A percentile compares a stretch with the other conserved stretches of the same genome.
phyloP scores from a whole-genome alignment of 2,329 filamentous ascomycete species.

The Penicillium hesseltinei region DNA sequence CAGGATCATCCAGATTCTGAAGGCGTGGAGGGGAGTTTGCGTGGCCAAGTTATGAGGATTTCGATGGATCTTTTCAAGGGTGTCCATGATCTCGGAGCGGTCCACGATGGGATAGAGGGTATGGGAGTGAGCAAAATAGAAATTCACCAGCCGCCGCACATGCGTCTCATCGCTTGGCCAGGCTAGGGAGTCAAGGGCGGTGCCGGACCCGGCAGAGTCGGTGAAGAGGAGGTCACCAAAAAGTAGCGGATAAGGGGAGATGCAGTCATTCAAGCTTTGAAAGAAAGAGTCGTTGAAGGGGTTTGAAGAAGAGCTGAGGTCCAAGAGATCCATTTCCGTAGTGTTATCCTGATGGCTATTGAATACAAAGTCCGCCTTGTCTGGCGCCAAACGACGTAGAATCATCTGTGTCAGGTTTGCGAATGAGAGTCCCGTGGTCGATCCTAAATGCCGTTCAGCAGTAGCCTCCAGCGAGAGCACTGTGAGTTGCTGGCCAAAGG shows the following conservation, averaged over 20 bases:
- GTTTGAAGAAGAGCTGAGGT: conserved; percentile 11
- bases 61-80: neutral
- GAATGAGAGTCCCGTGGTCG: conserved; percentile 47
- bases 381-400: conserved; percentile 43
- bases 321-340: neutral
- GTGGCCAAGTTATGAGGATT: neutral
- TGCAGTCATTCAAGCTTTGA: conserved; percentile 7
- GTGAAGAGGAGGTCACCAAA: conserved; percentile 1
- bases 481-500: conserved; percentile 39
- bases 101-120: conserved; percentile 49
- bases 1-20: conserved; percentile 51
- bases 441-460: conserved; percentile 47
- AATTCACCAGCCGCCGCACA: conserved; percentile 39
- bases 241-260: conserved; percentile 3
- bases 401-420: conserved; percentile 46
- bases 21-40: conserved; percentile 38
- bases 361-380: conserved; percentile 47
- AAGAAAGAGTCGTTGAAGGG: conserved; percentile 11
- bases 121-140: conserved; percentile 51
- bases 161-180: conserved; percentile 17
- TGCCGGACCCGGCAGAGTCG: neutral
- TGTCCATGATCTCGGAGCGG: conserved; percentile 33
- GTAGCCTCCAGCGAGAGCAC: conserved; percentile 45
- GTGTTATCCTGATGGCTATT: conserved; percentile 16
- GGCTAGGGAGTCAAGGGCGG: conserved; percentile 5